Evolutionary conservation across 441 rosid genomes (phyloP).

Genomic region (Populus trichocarpa): DNA sequence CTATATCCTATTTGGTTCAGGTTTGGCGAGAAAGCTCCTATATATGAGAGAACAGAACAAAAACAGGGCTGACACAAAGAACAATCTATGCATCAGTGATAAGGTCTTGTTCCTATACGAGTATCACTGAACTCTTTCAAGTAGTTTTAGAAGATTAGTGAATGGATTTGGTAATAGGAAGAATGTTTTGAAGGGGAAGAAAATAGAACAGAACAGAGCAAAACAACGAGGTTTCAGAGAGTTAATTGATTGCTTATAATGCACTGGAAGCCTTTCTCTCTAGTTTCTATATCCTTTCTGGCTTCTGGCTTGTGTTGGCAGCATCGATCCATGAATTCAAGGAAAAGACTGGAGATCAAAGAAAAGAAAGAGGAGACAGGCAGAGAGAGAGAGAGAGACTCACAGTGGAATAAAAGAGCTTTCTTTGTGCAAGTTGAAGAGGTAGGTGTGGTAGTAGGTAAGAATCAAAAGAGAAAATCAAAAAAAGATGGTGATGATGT

Average conservation of each 20-base stretch:
- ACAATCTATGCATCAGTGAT: slow-evolving; percentile 6
- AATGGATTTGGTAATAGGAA: neutral
- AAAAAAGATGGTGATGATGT: neutral
- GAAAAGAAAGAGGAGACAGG: neutral
- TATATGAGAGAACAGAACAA: neutral
- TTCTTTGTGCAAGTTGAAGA: slow-evolving; percentile 35
- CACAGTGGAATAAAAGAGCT: slow-evolving; percentile 28
- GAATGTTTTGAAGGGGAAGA: neutral
- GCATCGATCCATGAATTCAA: slow-evolving; percentile 39
- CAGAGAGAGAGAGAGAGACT: slow-evolving; percentile 16
- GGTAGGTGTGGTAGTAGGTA: slow-evolving; percentile 42
- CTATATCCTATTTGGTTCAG: neutral
- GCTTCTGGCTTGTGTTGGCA: slow-evolving; percentile 14
- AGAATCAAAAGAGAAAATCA: slow-evolving; percentile 21
- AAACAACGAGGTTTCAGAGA: slow-evolving; percentile 5
- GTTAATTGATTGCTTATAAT: slow-evolving; percentile 3
- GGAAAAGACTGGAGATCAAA: slow-evolving; percentile 27
- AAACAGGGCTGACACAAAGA: slow-evolving; percentile 9
- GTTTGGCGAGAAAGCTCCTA: neutral
- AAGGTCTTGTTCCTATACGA: neutral
- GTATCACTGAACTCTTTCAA: neutral
- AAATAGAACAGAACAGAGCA: neutral
- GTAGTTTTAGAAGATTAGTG: neutral
- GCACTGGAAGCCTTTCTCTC: slow-evolving; percentile 15
- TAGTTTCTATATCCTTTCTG: neutral